Base-by-base conservation (phyloP, 768 basidiomycete species). In the Mycena rebaudengoi region DNA sequence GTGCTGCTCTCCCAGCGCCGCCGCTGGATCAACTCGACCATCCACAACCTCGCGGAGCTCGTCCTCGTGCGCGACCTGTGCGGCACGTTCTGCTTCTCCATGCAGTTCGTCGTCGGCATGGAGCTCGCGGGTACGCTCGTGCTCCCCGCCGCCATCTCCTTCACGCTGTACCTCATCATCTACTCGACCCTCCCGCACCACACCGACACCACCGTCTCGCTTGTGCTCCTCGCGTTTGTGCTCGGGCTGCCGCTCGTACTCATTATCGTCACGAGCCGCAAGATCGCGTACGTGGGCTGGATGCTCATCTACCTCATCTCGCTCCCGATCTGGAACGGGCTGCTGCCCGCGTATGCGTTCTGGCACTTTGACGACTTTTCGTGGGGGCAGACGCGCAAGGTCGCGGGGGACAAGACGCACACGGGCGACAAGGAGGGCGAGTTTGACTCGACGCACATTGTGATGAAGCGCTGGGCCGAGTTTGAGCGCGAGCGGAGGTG, bases 291-390 rank as follows among this genome's bases (percentile, higher is more conserved):
- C 74, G 82, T 99, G 40, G 95, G 97, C 7, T 99, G 98, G 98
- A 98, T 98, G 96, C 62, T 97, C 62, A 82, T 98, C 45, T 99
- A 99, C 73, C 87, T 99, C 13, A 37, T 95, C 57, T 97, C 96
- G 8, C 82, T 99, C 28, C 96, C 97, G 3, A 88, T 99, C 49
- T 99, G 98, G 98, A 99, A 99, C 81, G 95, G 96, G 70, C 82
- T 98, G 60, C 85, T 99, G 2, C 97, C 97, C 1, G 90, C 93
- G 3, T 99, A 99, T 76, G 88, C 96, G n/a, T 98, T 92, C 80
- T 96, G 96, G 94, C 96, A 98, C 78, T 97, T 99, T 77, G 98
- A 98, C 73, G 98, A 98, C 83, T 98, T 94, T 80, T 94, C 92
- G 23, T 96, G 95, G 95, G 98, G 98, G 79, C 91, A 96, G 79